Conservation (phyloP, 1,284 basidiomycete species). For the Ustilago lituana region DNA sequence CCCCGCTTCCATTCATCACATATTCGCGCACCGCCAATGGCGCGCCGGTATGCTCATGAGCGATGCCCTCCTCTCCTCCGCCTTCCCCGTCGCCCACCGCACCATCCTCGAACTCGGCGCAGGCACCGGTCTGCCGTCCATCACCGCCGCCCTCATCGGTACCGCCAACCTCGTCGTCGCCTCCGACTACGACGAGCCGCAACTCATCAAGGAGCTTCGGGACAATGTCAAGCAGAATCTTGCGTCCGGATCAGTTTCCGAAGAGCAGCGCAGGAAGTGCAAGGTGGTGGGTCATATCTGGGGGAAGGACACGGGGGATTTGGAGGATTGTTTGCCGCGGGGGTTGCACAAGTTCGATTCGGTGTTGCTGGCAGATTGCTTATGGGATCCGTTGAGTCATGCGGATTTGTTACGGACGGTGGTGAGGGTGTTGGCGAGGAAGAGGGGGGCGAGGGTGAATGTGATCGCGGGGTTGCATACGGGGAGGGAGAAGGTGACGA, state of each 20-base stretch:
- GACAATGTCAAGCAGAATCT: slow-evolving; percentile 45
- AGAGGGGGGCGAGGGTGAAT: slow-evolving; percentile 43
- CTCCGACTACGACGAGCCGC: slow-evolving; percentile 62
- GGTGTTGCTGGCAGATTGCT: slow-evolving; percentile 63
- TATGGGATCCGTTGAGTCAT: slow-evolving; percentile 65
- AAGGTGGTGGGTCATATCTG: slow-evolving; percentile 60
- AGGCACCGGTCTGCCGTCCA: slow-evolving; percentile 58
- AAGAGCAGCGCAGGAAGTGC: slow-evolving; percentile 8
- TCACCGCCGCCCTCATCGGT: slow-evolving; percentile 47
- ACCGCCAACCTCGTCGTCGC: slow-evolving; percentile 41
- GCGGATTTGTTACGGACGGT: slow-evolving; percentile 57
- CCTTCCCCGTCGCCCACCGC: slow-evolving; percentile 26
- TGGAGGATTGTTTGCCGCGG: slow-evolving; percentile 53
- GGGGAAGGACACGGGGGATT: slow-evolving; percentile 56
- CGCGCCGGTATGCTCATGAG: slow-evolving; percentile 64
- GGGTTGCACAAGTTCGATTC: slow-evolving; percentile 33
- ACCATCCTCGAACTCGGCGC: slow-evolving; percentile 61
- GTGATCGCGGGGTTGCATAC: slow-evolving; percentile 65
- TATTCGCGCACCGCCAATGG: slow-evolving; percentile 67
- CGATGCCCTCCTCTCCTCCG: slow-evolving; percentile 53
- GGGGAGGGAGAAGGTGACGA: slow-evolving; percentile 55
- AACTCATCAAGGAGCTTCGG: slow-evolving; percentile 56
- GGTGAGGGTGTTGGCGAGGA: slow-evolving; percentile 24
- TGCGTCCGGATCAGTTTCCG: background rate
- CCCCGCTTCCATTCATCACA: slow-evolving; percentile 59